Base-by-base conservation (phyloP, 768 basidiomycete species). In the Boletus huronensis region DNA sequence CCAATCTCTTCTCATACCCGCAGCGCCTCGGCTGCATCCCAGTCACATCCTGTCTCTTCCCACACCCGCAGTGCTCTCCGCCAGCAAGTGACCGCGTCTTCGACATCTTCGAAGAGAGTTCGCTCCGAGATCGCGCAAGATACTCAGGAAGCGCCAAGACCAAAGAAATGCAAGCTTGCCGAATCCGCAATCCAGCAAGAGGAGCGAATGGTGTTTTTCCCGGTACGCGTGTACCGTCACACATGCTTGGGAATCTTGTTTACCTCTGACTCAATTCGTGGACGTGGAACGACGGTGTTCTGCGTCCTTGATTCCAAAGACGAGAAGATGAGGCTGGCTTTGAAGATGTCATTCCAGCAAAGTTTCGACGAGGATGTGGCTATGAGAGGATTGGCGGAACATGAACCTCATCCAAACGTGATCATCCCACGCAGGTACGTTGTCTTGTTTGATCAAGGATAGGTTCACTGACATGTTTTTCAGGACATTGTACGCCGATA, bases 251-350 rank as follows among this genome's bases (percentile, higher is more conserved):
- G 56, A 0, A 43, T 59, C 9, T 23, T 62, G 31, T 62, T 56
- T 9, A 58, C 51, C 11, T 14, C 52, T 0, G 13, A 49, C 10
- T 64, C 58, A 16, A 57, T 60, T 34, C 52, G 61, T 29, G 63
- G 58, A 16, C 29, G 60, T 1, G 53, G 51, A 8, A 58, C 61
- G 11, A 50, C 41, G 1, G 52, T 58, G 0, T 64, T 54, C 25
- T 44, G 26, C 11, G 53, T 60, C 0, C 7, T 32, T 0, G 32
- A 55, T 36, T 11, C 35, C 9, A 1, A 34, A 5, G 38, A 53
- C 9, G 0, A 32, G 1, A 10, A 21, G 0, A 55, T 5, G 21
- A 10, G 17, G 1, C 1, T 50, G 26, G 52, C 51, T 1, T 28
- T 52, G 26, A 63, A 58, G 17, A 40, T 43, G 25, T 47, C 54